phyloP scores from a whole-genome alignment of 1,139 yeast genomes.

The Yamadazyma songkhlaensis region DNA sequence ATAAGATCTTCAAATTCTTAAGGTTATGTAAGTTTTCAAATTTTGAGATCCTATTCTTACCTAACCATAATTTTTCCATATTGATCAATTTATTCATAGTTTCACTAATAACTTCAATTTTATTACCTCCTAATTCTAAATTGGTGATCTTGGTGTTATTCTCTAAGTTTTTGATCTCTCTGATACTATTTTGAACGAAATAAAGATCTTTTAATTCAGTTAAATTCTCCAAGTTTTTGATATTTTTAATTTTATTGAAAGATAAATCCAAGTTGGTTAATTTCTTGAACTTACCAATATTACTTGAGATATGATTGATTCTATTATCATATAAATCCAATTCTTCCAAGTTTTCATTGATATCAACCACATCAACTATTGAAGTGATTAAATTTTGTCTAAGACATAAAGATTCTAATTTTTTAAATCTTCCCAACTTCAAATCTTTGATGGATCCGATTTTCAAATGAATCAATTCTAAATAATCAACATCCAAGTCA shows the following conservation, averaged over 20 bases:
- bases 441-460: slow-evolving; percentile 67
- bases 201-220: slow-evolving; percentile 64
- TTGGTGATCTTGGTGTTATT: slow-evolving; percentile 59
- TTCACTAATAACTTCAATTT: slow-evolving; percentile 61
- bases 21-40: slow-evolving; percentile 65
- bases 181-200: slow-evolving; percentile 86
- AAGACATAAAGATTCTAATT: slow-evolving; percentile 63
- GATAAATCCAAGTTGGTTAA: slow-evolving; percentile 74
- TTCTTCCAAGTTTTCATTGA: slow-evolving; percentile 61
- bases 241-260: slow-evolving; percentile 85
- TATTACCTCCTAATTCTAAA: slow-evolving; percentile 91
- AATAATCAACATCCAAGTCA: slow-evolving; percentile 59
- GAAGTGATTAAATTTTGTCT: slow-evolving; percentile 83
- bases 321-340: slow-evolving; percentile 91
- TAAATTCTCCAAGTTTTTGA: slow-evolving; percentile 72
- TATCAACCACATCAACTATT: slow-evolving; percentile 63
- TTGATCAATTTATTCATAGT: slow-evolving; percentile 51
- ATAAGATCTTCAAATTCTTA: slow-evolving; percentile 65
- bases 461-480: slow-evolving; percentile 80
- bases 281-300: slow-evolving; percentile 56
- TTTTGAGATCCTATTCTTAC: slow-evolving; percentile 74
- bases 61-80: slow-evolving; percentile 85
- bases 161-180: slow-evolving; percentile 66
- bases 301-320: slow-evolving; percentile 78
- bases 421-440: slow-evolving; percentile 54